Percentiles rank a stretch among this genome's conserved stretches.
Evolutionary conservation across 2,329 filamentous ascomycete genomes (phyloP).

Genomic region (Trichoderma aggressivum): DNA sequence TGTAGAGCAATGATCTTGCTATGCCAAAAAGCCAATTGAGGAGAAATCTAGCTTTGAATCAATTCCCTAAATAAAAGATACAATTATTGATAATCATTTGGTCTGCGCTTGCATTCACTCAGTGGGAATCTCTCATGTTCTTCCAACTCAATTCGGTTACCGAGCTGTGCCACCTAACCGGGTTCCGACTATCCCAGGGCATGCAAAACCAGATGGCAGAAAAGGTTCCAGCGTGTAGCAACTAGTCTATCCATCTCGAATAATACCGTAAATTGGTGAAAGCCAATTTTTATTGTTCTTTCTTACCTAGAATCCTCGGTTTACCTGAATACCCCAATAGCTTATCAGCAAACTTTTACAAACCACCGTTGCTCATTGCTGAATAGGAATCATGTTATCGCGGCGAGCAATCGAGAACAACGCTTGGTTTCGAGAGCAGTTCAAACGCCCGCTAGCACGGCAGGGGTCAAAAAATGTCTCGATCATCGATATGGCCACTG

Average conservation of each 20-base stretch:
- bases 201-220: neutral
- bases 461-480: neutral
- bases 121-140: neutral
- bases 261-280: neutral
- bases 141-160: neutral
- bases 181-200: neutral
- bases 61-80: neutral
- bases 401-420: constrained; percentile 11
- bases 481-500: constrained; percentile 12
- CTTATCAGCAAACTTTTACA: neutral
- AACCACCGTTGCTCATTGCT: neutral
- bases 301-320: neutral
- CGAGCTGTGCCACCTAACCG: neutral
- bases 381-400: neutral
- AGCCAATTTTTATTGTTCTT: neutral
- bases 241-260: neutral
- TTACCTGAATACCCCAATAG: neutral
- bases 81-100: neutral
- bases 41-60: neutral
- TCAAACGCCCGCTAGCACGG: constrained; percentile 6
- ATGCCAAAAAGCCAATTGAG: neutral
- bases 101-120: neutral
- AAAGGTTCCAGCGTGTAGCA: neutral
- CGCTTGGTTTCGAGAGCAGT: constrained; percentile 12
- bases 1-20: neutral